Percentiles rank a stretch among this genome's conserved stretches.
These are phyloP conservation scores for Dioszegia aurantiaca DNA, from an alignment of 768 basidiomycete species.

Conservation along the genomic window DNA sequence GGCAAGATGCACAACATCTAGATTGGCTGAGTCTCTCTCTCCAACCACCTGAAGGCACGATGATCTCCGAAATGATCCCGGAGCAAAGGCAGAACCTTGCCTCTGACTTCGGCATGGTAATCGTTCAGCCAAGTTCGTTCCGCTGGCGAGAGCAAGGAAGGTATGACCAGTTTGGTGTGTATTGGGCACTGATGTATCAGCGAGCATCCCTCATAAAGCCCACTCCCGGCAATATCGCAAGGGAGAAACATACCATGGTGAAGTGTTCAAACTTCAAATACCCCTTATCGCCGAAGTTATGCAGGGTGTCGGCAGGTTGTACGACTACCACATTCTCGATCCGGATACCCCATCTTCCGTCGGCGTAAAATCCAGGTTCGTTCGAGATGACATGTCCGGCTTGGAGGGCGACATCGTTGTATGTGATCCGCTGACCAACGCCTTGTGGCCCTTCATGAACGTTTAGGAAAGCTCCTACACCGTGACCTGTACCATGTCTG, in stretches of 20 bases:
- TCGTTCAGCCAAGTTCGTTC: slow-evolving; percentile 78
- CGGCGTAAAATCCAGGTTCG: slow-evolving; percentile 89
- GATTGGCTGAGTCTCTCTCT: slow-evolving; percentile 45
- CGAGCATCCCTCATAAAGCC: neutral
- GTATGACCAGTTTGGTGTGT: slow-evolving; percentile 75
- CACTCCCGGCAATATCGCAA: no score
- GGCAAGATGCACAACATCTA: no score
- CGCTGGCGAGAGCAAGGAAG: slow-evolving; percentile 60
- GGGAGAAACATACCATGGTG: slow-evolving; percentile 66
- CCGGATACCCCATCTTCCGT: slow-evolving; percentile 86
- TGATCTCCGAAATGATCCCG: slow-evolving; percentile 56
- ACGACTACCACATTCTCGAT: slow-evolving; percentile 88
- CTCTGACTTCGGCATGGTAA: slow-evolving; percentile 73
- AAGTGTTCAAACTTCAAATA: slow-evolving; percentile 81
- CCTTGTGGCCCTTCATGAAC: slow-evolving; percentile 83
- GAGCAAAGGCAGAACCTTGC: slow-evolving; percentile 72
- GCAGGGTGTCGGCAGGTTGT: slow-evolving; percentile 64
- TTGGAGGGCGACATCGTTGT: slow-evolving; percentile 70
- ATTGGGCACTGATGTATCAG: slow-evolving; percentile 65
- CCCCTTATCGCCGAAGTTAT: slow-evolving; percentile 77
- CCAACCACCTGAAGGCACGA: slow-evolving; percentile 53
- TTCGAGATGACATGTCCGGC: slow-evolving; percentile 89
- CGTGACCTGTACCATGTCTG: slow-evolving; percentile 90
- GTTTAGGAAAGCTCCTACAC: slow-evolving; percentile 89
- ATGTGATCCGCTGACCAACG: slow-evolving; percentile 57